Base-by-base conservation (phyloP, 2,329 filamentous ascomycete genomes). In the Epicoccum nigrum region DNA sequence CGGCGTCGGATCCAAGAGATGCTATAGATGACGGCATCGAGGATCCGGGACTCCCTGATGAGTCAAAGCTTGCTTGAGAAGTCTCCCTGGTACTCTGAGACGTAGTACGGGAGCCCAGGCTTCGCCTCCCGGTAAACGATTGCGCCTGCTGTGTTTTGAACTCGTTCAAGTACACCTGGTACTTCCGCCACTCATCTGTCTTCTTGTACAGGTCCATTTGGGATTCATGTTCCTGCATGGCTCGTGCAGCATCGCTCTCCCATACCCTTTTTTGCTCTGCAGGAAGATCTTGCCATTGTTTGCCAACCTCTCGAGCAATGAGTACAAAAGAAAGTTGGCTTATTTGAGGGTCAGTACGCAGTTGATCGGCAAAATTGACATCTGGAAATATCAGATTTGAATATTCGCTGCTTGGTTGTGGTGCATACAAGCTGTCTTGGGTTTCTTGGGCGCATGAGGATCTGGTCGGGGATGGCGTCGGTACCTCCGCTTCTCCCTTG, bases 341-440 rank as follows among this genome's bases (percentile, higher is more conserved):
- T 46, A 75, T 62, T 17, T 62, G 61, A 15, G 70, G 71, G 30
- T 74, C 62, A 9, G 64, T 67, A 15, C 73, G 72, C 17, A 73
- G 67, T 35, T 73, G 56, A 42, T 75, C 72, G 38, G 72, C 71
- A 59, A 75, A 75, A 42, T 74, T 74, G n/a, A 75, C 73, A 54
- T 75, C 70, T 73, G 31, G 7, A 21, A 5, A 3, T 20, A 25
- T 47, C 9, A 44, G 41, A 19, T 38, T 21, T 15, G 9, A 4
- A 37, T 20, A 7, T 15, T 19, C 2, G n/a, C 8, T 12, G 17
- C 12, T 21, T 11, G 5, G 16, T 16, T 44, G 17, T 12, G 11
- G 12, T 20, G 49, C 65, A 28, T 67, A 73, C 70, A 75, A 7
- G 70, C 73, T 27, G 72, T 75, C 43, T 75, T 74, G 23, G 73